Evolutionary conservation across 2,329 filamentous ascomycete genomes (phyloP).

Genomic region (Pezicula radicicola): DNA sequence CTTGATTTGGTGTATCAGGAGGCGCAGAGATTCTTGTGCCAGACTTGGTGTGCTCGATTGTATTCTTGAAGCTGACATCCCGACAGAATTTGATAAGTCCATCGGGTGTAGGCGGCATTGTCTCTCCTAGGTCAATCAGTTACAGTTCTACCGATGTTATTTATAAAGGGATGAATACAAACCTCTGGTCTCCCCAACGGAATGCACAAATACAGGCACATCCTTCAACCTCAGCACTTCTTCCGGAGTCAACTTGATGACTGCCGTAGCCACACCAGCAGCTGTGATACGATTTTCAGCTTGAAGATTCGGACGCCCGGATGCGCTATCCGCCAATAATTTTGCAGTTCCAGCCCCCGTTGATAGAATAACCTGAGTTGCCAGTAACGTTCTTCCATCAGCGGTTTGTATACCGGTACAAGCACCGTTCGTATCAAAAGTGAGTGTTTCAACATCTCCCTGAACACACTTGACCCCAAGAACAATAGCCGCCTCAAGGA

Average conservation of each 20-base stretch:
- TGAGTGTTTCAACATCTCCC: conserved; percentile 40
- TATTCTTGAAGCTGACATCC: conserved; percentile 56
- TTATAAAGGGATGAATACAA: conserved; percentile 9
- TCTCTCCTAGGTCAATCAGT: conserved; percentile 10
- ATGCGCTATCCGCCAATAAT: conserved; percentile 49
- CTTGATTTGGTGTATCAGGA: conserved; percentile 38
- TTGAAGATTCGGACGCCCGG: conserved; percentile 46
- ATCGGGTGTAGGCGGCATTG: conserved; percentile 43
- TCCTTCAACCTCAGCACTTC: conserved; percentile 45
- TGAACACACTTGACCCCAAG: conserved; percentile 42
- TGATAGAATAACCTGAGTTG: conserved; percentile 50
- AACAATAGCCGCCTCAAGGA: conserved; percentile 39
- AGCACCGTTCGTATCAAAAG: conserved; percentile 41
- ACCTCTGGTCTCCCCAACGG: conserved; percentile 39
- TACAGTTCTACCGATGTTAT: no score
- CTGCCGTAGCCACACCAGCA: conserved; percentile 50
- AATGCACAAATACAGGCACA: conserved; percentile 52
- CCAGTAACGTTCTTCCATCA: conserved; percentile 43
- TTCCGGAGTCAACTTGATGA: conserved; percentile 40
- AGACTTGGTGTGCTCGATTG: conserved; percentile 39
- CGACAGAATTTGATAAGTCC: conserved; percentile 61
- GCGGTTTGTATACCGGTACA: conserved; percentile 48
- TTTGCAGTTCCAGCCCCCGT: conserved; percentile 55
- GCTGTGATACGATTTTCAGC: conserved; percentile 51
- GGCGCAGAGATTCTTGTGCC: conserved; percentile 52